Evolutionary conservation across 2,329 filamentous ascomycete species (phyloP).

Genomic region (Coccinonectria pachysandricola): DNA sequence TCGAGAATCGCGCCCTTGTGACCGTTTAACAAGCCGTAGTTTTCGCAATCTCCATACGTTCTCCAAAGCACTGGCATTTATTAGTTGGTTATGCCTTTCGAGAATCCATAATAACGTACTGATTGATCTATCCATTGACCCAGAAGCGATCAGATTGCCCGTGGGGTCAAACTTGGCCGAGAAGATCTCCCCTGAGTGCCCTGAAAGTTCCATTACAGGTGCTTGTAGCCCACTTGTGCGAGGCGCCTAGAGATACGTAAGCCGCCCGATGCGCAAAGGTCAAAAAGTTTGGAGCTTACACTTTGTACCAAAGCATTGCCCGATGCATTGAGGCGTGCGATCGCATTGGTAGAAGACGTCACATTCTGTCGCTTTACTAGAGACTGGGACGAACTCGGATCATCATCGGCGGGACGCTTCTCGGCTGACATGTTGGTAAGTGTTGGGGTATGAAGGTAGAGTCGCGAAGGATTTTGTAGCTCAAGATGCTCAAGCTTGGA

Average conservation of each 20-base stretch:
- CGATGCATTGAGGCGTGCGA: slow-evolving; percentile 41
- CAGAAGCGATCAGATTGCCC: slow-evolving; percentile 82
- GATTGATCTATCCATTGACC: slow-evolving; percentile 89
- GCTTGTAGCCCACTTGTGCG: slow-evolving; percentile 77
- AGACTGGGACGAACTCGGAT: slow-evolving; percentile 68
- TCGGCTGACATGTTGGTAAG: slow-evolving; percentile 65
- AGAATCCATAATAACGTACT: slow-evolving; percentile 39
- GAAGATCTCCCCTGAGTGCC: slow-evolving; percentile 79
- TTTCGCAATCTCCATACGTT: slow-evolving; percentile 85
- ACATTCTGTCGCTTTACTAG: slow-evolving; percentile 84
- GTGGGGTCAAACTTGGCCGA: slow-evolving; percentile 81
- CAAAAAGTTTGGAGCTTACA: slow-evolving; percentile 28
- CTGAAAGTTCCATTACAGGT: slow-evolving; percentile 87
- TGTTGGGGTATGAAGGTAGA: no score
- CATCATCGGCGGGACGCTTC: slow-evolving; percentile 82
- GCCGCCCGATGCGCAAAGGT: no score
- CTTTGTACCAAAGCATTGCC: slow-evolving; percentile 39
- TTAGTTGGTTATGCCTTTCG: slow-evolving; percentile 6
- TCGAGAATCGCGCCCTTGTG: slow-evolving; percentile 89
- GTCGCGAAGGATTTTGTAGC: no score
- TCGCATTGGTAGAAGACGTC: slow-evolving; percentile 34
- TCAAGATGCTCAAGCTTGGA: slow-evolving; percentile 8
- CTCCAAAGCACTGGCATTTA: slow-evolving; percentile 69
- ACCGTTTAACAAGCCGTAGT: slow-evolving; percentile 80
- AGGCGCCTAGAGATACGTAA: slow-evolving; percentile 62